A percentile compares a stretch with the other conserved stretches of the same genome.
These are phyloP conservation scores for Xylariaceae sp. DNA, from an alignment of 2,329 filamentous ascomycete species.

Conservation along the genomic window DNA sequence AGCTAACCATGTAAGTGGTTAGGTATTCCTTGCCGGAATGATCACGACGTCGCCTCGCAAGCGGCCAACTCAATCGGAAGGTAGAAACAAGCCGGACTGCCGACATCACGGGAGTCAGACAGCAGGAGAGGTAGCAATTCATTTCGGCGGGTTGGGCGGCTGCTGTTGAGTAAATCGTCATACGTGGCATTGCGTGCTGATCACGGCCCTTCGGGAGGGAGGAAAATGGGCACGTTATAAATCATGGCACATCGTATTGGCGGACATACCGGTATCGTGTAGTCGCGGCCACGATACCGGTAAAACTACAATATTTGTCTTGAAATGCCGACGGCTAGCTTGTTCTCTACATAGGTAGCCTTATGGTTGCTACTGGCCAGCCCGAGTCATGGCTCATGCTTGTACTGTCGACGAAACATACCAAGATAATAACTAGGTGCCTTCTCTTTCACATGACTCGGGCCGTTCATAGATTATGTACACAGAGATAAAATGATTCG, in stretches of 20 bases:
- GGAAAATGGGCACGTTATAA: background rate
- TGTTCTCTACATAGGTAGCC: background rate
- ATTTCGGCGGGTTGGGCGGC: conserved; percentile 3
- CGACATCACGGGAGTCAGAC: background rate
- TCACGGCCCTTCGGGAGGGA: background rate
- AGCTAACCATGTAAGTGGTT: background rate
- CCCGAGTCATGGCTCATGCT: conserved; percentile 16
- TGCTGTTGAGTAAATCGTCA: conserved; percentile 13
- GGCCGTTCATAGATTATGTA: background rate
- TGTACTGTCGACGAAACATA: background rate
- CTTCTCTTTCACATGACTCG: conserved; percentile 11
- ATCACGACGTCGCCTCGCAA: background rate
- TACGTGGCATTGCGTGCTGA: conserved; percentile 11
- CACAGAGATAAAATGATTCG: background rate
- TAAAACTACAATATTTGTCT: background rate
- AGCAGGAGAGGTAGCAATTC: background rate
- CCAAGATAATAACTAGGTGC: background rate
- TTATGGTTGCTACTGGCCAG: conserved; percentile 7
- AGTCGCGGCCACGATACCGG: too few relatives aligned
- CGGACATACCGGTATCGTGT: too few relatives aligned
- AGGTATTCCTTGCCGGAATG: background rate
- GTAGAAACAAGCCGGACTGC: background rate
- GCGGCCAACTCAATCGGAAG: background rate
- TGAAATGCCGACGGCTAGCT: background rate
- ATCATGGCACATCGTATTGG: too few relatives aligned